phyloP scores from a whole-genome alignment of 495 filamentous ascomycete genomes.

The Talaromyces stipitatus region DNA sequence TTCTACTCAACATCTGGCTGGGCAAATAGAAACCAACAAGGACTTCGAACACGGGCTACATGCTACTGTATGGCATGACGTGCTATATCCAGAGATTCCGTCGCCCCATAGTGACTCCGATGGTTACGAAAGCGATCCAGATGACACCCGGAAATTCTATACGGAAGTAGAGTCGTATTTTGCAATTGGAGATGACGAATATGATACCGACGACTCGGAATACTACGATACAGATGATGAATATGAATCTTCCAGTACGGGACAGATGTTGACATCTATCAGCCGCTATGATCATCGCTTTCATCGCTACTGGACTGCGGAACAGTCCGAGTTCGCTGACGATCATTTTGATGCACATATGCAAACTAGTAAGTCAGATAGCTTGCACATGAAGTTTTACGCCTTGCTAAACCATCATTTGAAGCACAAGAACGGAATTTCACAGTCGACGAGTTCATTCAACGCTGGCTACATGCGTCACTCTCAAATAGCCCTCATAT shows the following conservation, averaged over 20 bases:
- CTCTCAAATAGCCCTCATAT: neutral
- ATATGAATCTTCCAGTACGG: slow-evolving; percentile 6
- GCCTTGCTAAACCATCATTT: slow-evolving; percentile 8
- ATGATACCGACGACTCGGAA: slow-evolving; percentile 12
- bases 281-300: slow-evolving; percentile 23
- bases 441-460: slow-evolving; percentile 37
- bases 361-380: slow-evolving; percentile 25
- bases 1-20: neutral
- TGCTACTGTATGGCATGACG: neutral
- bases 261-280: slow-evolving; percentile 16
- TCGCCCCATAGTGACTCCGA: neutral
- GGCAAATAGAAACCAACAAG: neutral
- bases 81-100: neutral
- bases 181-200: neutral
- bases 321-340: slow-evolving; percentile 9
- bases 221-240: slow-evolving; percentile 17
- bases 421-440: slow-evolving; percentile 35
- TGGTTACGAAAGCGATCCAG: slow-evolving; percentile 19
- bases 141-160: slow-evolving; percentile 32
- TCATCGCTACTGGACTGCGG: neutral
- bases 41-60: neutral
- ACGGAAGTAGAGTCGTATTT: neutral
- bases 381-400: neutral
- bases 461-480: slow-evolving; percentile 21
- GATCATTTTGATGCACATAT: slow-evolving; percentile 22